phyloP scores from a whole-genome alignment of 352 stramenopile species.

The Thraustotheca clavata region DNA sequence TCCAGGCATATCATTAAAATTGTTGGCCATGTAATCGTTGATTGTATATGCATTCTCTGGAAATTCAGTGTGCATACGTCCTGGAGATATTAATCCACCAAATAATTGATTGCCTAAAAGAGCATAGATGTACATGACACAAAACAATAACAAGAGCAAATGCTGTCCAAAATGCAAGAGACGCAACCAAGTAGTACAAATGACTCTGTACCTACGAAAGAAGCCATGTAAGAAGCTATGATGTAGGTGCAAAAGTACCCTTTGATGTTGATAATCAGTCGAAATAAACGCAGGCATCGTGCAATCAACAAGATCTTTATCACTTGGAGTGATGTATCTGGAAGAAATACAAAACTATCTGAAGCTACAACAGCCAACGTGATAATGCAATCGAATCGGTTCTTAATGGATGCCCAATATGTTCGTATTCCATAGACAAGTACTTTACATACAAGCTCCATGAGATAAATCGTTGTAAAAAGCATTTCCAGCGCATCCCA shows the following conservation, averaged over 20 bases:
- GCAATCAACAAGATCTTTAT: constrained; percentile 44
- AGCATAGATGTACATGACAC: constrained; percentile 40
- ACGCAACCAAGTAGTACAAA: background rate
- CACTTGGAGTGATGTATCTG: constrained; percentile 39
- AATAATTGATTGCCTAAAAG: constrained; percentile 52
- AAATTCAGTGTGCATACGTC: constrained; percentile 28
- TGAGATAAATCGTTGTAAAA: constrained; percentile 61
- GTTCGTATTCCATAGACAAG: constrained; percentile 38
- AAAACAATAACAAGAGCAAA: background rate
- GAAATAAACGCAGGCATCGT: constrained; percentile 33
- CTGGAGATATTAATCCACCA: constrained; percentile 38
- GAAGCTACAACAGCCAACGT: constrained; percentile 43
- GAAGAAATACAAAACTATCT: constrained; percentile 39
- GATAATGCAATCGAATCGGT: constrained; percentile 80
- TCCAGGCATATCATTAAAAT: constrained; percentile 63
- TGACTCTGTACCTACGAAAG: background rate
- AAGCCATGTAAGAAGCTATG: background rate
- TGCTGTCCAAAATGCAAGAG: background rate
- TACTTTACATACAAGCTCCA: constrained; percentile 78
- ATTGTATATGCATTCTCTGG: constrained; percentile 33
- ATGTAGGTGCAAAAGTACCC: background rate
- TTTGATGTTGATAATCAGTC: constrained; percentile 11
- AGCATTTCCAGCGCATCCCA: background rate
- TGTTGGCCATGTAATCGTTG: constrained; percentile 56
- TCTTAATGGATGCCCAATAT: constrained; percentile 60